Evolutionary conservation across 352 stramenopile species (phyloP).

Genomic region (Globisporangium cylindrosporum): DNA sequence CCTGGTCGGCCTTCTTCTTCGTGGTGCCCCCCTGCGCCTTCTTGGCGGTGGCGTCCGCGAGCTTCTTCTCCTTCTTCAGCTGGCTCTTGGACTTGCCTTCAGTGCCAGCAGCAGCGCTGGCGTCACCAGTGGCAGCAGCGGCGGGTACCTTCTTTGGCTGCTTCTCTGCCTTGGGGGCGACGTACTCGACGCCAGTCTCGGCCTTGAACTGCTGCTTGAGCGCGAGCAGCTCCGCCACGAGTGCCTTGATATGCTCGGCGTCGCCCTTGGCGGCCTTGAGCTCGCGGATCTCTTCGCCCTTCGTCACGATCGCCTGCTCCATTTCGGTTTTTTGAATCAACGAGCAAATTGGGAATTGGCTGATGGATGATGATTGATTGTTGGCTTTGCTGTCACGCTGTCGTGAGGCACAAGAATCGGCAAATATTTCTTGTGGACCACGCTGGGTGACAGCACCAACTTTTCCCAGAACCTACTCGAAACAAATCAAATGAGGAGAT

Average conservation of each 20-base stretch:
- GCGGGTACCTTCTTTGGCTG: conserved; percentile 30
- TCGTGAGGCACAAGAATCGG: not conserved
- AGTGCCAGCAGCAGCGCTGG: conserved; percentile 4
- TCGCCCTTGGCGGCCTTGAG: conserved; percentile 82
- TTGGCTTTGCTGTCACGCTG: not conserved
- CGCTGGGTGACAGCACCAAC: too few relatives aligned
- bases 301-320: conserved; percentile 61
- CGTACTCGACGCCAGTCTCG: conserved; percentile 71
- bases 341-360: not conserved
- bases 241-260: conserved; percentile 32
- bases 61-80: conserved; percentile 88
- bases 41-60: conserved; percentile 48
- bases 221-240: conserved; percentile 60
- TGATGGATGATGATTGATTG: not conserved
- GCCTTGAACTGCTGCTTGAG: conserved; percentile 83
- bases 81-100: conserved; percentile 80
- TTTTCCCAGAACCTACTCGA: not conserved
- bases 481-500: not conserved
- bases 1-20: conserved; percentile 40
- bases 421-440: not conserved
- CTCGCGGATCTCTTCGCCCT: conserved; percentile 71
- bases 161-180: conserved; percentile 36
- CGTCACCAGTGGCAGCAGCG: not conserved
- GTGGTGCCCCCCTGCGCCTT: conserved; percentile 21
- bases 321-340: conserved; percentile 2